Evolutionary conservation across 371 early-diverging fungal genomes (phyloP).

Genomic region (Haplosporangium sp.): DNA sequence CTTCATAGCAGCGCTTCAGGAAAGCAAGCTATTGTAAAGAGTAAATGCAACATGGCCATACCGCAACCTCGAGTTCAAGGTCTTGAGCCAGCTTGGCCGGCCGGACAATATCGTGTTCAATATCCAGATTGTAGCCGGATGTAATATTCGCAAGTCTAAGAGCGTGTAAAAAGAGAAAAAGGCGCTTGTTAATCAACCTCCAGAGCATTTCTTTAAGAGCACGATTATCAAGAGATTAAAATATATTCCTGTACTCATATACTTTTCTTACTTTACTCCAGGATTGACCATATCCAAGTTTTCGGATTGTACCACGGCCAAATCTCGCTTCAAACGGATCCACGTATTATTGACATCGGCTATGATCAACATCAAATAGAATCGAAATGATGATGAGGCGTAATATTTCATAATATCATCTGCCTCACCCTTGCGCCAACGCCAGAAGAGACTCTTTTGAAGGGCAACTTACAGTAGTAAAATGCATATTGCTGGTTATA

Average conservation of each 20-base stretch:
- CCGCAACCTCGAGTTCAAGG: conserved; percentile 26
- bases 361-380: conserved; percentile 5
- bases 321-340: conserved; percentile 38
- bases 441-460: neutral
- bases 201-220: neutral
- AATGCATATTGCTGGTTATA: conserved; percentile 61
- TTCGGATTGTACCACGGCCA: conserved; percentile 27
- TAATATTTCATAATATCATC: no score
- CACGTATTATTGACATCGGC: conserved; percentile 53
- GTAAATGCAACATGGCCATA: neutral
- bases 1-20: no score
- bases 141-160: conserved; percentile 32
- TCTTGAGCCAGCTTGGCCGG: conserved; percentile 13
- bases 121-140: conserved; percentile 30
- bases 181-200: neutral
- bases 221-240: neutral
- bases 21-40: no score
- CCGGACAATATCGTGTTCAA: conserved; percentile 19
- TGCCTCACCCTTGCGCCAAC: no score
- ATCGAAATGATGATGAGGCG: neutral
- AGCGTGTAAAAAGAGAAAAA: neutral
- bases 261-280: conserved; percentile 24
- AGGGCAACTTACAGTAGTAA: conserved; percentile 33
- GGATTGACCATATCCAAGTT: conserved; percentile 33
- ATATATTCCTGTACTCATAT: neutral